Percentiles rank a stretch among this genome's conserved stretches.
Conservation (phyloP, 805 yeast species). For the Hanseniaspora singularis region DNA sequence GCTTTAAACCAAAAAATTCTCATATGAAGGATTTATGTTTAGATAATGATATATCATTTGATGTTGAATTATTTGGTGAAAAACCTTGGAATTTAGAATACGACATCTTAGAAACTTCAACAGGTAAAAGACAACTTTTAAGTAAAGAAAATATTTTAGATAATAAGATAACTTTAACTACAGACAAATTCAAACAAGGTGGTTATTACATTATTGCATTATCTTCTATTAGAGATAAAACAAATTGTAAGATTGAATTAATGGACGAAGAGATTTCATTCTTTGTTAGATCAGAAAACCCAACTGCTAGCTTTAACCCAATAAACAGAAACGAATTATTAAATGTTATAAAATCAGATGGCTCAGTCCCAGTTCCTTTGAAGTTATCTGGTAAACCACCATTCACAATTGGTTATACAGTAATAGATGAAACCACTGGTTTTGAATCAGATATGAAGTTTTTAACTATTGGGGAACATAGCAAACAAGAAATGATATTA, state of each 20-base stretch:
- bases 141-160: conserved; percentile 33
- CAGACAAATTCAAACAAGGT: conserved; percentile 49
- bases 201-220: conserved; percentile 62
- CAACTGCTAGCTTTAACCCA: conserved; percentile 41
- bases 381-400: conserved; percentile 48
- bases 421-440: conserved; percentile 1
- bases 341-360: conserved; percentile 50
- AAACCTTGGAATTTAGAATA: conserved; percentile 66
- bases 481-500: conserved; percentile 30
- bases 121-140: conserved; percentile 37
- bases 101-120: conserved; percentile 47
- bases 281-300: conserved; percentile 59
- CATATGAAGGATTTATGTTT: conserved; percentile 33
- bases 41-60: conserved; percentile 37
- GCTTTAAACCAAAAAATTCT: conserved; percentile 14
- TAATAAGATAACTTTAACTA: conserved; percentile 33
- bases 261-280: conserved; percentile 52
- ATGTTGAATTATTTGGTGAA: conserved; percentile 60
- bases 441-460: conserved; percentile 17
- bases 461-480: conserved; percentile 21
- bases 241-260: conserved; percentile 64
- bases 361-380: conserved; percentile 45
- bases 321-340: conserved; percentile 28
- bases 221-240: conserved; percentile 57
- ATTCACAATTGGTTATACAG: conserved; percentile 31